Evolutionary conservation across 2,329 filamentous ascomycete genomes (phyloP).

Genomic region (Fusarium sp.): DNA sequence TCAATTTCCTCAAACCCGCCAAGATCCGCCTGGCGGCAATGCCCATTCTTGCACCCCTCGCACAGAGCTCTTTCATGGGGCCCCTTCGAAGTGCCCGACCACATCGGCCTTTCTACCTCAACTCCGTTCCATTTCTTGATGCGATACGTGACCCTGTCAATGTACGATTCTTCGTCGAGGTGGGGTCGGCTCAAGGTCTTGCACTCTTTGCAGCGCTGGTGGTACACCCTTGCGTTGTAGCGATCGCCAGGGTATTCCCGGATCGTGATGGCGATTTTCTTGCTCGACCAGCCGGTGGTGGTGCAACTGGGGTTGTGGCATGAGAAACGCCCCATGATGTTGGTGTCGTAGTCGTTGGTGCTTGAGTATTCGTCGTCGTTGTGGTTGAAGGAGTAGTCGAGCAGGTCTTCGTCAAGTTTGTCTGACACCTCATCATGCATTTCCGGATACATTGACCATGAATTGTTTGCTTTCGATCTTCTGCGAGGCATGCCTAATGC

Average conservation of each 20-base stretch:
- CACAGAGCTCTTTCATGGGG: constrained; percentile 52
- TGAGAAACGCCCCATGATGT: constrained; percentile 53
- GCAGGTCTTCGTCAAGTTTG: constrained; percentile 25
- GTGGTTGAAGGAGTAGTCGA: constrained; percentile 46
- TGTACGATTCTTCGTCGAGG: constrained; percentile 52
- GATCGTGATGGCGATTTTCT: constrained; percentile 54
- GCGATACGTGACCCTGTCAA: constrained; percentile 54
- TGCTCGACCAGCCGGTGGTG: constrained; percentile 52
- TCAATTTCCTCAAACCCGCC: neutral
- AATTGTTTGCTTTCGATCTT: neutral
- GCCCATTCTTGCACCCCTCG: constrained; percentile 56
- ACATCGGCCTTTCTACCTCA: constrained; percentile 21
- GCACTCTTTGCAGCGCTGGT: constrained; percentile 56
- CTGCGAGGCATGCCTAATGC: neutral
- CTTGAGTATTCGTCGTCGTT: constrained; percentile 26
- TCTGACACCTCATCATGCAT: constrained; percentile 34
- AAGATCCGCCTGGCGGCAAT: constrained; percentile 39
- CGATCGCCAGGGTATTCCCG: constrained; percentile 46
- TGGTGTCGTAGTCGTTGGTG: constrained; percentile 46
- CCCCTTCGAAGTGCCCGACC: neutral
- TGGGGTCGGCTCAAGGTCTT: constrained; percentile 46
- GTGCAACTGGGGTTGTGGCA: constrained; percentile 50
- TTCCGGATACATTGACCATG: constrained; percentile 42
- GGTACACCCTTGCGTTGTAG: constrained; percentile 57
- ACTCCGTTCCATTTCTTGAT: constrained; percentile 57